Conservation (phyloP, 331 rosid genomes). For the Saraca asoca region DNA sequence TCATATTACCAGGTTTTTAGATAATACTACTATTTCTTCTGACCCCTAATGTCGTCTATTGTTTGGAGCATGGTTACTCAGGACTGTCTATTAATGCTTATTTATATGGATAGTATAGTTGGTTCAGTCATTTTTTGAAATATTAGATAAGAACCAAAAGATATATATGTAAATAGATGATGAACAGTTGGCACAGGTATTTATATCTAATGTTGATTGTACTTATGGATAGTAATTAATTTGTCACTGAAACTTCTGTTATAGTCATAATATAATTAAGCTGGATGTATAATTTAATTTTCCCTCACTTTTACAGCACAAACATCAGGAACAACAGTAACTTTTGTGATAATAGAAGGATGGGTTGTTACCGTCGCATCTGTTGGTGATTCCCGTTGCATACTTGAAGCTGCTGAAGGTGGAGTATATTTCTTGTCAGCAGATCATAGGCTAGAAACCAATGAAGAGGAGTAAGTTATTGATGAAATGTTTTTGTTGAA, state of each 20-base stretch:
- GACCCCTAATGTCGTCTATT: not conserved
- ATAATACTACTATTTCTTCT: not conserved
- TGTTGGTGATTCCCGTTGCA: constrained; percentile 95
- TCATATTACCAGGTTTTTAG: not conserved
- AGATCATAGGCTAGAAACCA: constrained; percentile 92
- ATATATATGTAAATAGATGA: not conserved
- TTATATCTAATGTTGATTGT: constrained; percentile 9
- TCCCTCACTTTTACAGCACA: constrained; percentile 51
- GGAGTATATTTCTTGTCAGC: constrained; percentile 85
- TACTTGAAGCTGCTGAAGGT: constrained; percentile 92
- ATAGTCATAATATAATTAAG: constrained; percentile 16
- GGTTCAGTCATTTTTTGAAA: constrained; percentile 7
- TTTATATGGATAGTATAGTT: not conserved
- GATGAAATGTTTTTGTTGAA: constrained; percentile 15
- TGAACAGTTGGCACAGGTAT: constrained; percentile 11
- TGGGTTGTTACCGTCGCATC: constrained; percentile 96
- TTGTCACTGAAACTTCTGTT: constrained; percentile 10
- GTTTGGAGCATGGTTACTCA: constrained; percentile 16
- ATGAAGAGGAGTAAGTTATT: constrained; percentile 90
- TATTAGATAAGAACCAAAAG: not conserved
- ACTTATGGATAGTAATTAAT: constrained; percentile 1
- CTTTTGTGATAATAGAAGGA: constrained; percentile 93
- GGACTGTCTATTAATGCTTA: not conserved
- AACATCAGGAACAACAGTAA: constrained; percentile 96
- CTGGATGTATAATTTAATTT: not conserved